phyloP scores from a whole-genome alignment of 257 asterid species.

The Buddleja alternifolia region DNA sequence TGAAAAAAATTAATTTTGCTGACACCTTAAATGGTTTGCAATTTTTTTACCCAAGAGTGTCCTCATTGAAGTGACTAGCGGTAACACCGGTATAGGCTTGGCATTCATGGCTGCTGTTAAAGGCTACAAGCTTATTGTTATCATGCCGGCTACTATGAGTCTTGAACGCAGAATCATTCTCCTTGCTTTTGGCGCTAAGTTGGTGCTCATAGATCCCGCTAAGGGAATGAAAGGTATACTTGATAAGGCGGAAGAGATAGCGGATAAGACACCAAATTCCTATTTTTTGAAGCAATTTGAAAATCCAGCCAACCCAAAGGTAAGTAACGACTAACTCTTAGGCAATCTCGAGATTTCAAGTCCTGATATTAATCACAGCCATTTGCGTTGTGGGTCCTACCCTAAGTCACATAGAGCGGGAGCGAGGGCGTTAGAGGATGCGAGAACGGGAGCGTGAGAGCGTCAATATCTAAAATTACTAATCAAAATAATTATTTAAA shows the following conservation, averaged over 20 bases:
- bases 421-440: too few relatives aligned
- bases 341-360: too few relatives aligned
- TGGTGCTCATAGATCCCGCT: conserved; percentile 45
- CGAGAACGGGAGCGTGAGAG: too few relatives aligned
- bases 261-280: conserved; percentile 52
- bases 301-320: conserved; percentile 59
- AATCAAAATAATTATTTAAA: too few relatives aligned
- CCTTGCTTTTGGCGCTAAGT: conserved; percentile 51
- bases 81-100: conserved; percentile 52
- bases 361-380: too few relatives aligned
- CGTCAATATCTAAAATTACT: too few relatives aligned
- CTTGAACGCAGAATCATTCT: conserved; percentile 51
- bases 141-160: conserved; percentile 50
- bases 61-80: conserved; percentile 49
- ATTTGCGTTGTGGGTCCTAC: too few relatives aligned
- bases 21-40: neutral
- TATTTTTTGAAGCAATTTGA: conserved; percentile 53
- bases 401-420: too few relatives aligned
- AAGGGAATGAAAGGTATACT: conserved; percentile 54
- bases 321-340: neutral
- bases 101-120: conserved; percentile 49
- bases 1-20: neutral
- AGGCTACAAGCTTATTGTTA: conserved; percentile 49
- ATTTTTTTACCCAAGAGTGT: conserved; percentile 35
- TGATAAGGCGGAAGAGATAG: conserved; percentile 51